Percentiles rank a stretch among this genome's conserved stretches.
phyloP scores from a whole-genome alignment of 2,329 filamentous ascomycete species.

The Akanthomyces muscarius region DNA sequence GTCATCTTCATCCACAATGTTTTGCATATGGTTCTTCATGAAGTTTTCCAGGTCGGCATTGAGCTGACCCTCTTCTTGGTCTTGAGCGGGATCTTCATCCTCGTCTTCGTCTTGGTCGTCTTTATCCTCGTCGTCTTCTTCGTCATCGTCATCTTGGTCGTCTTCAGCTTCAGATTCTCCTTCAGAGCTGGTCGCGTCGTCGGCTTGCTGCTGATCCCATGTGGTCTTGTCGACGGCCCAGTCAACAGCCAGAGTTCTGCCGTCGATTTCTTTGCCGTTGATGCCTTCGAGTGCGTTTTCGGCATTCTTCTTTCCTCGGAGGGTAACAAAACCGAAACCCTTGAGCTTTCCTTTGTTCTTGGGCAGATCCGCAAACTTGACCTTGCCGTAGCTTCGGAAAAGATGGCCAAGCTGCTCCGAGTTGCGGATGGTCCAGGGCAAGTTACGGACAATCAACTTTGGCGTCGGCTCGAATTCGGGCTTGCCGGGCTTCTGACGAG shows the following conservation, averaged over 20 bases:
- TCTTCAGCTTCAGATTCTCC: slow-evolving; percentile 24
- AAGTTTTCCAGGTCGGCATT: slow-evolving; percentile 51
- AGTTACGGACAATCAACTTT: slow-evolving; percentile 83
- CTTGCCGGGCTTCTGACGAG: slow-evolving; percentile 51
- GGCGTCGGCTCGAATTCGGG: slow-evolving; percentile 59
- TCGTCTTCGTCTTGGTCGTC: slow-evolving; percentile 27
- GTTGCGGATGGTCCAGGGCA: slow-evolving; percentile 93
- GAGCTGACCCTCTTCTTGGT: slow-evolving; percentile 38
- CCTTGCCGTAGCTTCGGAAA: slow-evolving; percentile 85
- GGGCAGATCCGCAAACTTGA: slow-evolving; percentile 82
- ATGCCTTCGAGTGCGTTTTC: slow-evolving; percentile 79
- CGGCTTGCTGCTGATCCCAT: slow-evolving; percentile 65
- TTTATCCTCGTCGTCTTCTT: slow-evolving; percentile 24
- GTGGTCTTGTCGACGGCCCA: slow-evolving; percentile 92
- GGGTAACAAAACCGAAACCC: slow-evolving; percentile 89
- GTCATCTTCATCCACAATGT: slow-evolving; percentile 55
- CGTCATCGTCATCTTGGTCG: slow-evolving; percentile 27
- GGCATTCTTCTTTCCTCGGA: slow-evolving; percentile 85
- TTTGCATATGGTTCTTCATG: slow-evolving; percentile 53
- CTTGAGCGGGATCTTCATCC: slow-evolving; percentile 29
- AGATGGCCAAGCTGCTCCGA: slow-evolving; percentile 73
- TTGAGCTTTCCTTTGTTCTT: slow-evolving; percentile 71
- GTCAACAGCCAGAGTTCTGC: slow-evolving; percentile 84
- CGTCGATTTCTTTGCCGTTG: slow-evolving; percentile 88
- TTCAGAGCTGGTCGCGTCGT: slow-evolving; percentile 23